Evolutionary conservation across 2,329 filamentous ascomycete genomes (phyloP).

Genomic region (Fusarium bulbicola): DNA sequence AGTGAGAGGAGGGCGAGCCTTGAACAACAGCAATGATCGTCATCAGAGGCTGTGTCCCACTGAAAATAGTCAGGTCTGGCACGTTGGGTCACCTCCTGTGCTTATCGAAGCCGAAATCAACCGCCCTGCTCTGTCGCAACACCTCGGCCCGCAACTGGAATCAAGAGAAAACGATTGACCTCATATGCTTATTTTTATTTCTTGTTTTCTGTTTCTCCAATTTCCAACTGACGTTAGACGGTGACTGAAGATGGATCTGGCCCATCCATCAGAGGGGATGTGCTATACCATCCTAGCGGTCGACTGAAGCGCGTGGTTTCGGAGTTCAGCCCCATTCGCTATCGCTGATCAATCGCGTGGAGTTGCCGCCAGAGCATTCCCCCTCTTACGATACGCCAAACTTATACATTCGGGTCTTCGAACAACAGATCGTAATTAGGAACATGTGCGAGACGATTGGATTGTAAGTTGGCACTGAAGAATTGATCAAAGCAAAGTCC

Average conservation of each 20-base stretch:
- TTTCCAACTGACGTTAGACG: slow-evolving; percentile 27
- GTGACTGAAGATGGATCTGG: slow-evolving; percentile 26
- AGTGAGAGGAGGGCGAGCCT: not conserved
- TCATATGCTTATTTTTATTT: slow-evolving; percentile 23
- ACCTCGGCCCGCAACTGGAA: slow-evolving; percentile 23
- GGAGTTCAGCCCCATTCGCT: slow-evolving; percentile 38
- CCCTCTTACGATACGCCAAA: slow-evolving; percentile 22
- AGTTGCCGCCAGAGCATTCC: slow-evolving; percentile 10
- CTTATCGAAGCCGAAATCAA: slow-evolving; percentile 22
- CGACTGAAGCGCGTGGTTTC: slow-evolving; percentile 36
- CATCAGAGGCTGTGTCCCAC: slow-evolving; percentile 19
- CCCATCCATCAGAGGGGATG: slow-evolving; percentile 6
- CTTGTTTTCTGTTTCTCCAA: not conserved
- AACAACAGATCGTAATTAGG: slow-evolving; percentile 8
- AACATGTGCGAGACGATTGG: slow-evolving; percentile 32
- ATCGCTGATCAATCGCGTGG: slow-evolving; percentile 11
- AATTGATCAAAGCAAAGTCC: slow-evolving; percentile 15
- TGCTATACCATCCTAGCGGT: slow-evolving; percentile 11
- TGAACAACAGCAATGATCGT: not conserved
- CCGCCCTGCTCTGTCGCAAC: slow-evolving; percentile 21
- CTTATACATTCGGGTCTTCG: slow-evolving; percentile 10
- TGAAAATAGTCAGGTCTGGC: slow-evolving; percentile 20
- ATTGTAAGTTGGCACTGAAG: slow-evolving; percentile 9
- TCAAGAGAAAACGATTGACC: slow-evolving; percentile 40
- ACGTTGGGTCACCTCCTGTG: slow-evolving; percentile 28